Base-by-base conservation (phyloP, 176 grass and related monocot species). In the Carex pumila region DNA sequence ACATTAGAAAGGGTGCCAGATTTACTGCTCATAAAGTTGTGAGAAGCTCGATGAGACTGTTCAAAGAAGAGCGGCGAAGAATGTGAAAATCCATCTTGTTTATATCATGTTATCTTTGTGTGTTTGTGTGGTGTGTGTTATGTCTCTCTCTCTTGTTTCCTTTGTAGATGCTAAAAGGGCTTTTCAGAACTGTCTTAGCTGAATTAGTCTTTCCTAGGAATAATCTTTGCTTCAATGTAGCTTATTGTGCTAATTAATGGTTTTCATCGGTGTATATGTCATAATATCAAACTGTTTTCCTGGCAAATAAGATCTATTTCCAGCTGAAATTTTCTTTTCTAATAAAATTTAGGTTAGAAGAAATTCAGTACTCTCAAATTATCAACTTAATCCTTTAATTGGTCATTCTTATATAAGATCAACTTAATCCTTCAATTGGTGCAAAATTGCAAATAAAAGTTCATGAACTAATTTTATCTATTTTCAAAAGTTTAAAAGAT, bases 1-100 rank as follows among this genome's bases (percentile, higher is more conserved):
- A 55, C 83, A 77, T 55, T 92, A 88, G 81, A 69, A 86, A 89
- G 45, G 2, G 7, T 85, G 59, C 21, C 34, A 29, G 21, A 14
- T 84, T 79, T 85, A 43, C 58, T 62, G 6, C 80, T 15, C 1
- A 55, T 53, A 18, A 54, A 30, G 81, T 83, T 49, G 22, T 6
- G 61, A 69, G 11, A 19, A 81, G 21, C 15, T 56, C 21, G 4
- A 66, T 10, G 62, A 67, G 37, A 82, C 6, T 65, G 59, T 6
- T 12, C 54, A 45, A 61, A 61, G 37, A 60, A 54, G 21, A 83
- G 60, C 17, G 7, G 12, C 15, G 81, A 52, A 68, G 9, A 17
- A 53, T 69, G 47, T 56, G 29, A 13, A 68, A 49, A 83, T 83
- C 39, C 25, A 63, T 64, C 43, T 17, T 63, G 61, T 63, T 83